Evolutionary conservation across 2,329 filamentous ascomycete genomes (phyloP), one percentile per base, ranked within the genome.

Genomic region (Alternaria novae-zelandiae): DNA sequence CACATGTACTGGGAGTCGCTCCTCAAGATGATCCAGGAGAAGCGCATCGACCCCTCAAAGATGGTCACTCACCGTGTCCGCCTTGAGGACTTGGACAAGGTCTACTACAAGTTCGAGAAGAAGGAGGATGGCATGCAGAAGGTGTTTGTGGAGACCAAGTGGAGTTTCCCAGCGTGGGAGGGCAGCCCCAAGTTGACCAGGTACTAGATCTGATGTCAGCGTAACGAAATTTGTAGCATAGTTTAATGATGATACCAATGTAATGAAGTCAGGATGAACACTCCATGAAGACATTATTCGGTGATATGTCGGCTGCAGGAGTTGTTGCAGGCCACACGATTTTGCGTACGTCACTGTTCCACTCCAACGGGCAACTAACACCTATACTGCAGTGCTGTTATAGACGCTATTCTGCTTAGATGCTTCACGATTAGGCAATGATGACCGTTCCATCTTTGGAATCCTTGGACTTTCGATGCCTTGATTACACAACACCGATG

Each of bases 1-100:
- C 92, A 95, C 72, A 87, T 90, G 73, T 96, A 96, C 82, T 96
- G 92, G 93, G 85, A 93, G 23, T 86, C 91, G 4, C 83, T 96
- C n/a, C 83, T 96, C 49, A 81, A 86, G 65, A 84, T 84, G 76
- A 91, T 96, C 65, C 86, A 89, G 71, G 84, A 83, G 21, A 88
- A 89, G 30, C 85, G 90, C 67, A 87, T 96, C 45, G 89, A 96
- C 63, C 91, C 92, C 0, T 80, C 90, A 36, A 89, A 91, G 76
- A 96, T 96, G 92, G 83, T 96, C 2, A 91, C 90, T 8, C 93
- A 96, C 78, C 89, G 93, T 12, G 87, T 93, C 13, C 72, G 79
- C 17, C 74, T 85, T 9, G 83, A 84, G 43, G 83, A 85, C 58
- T 68, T 86, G 17, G 84, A 81, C 67, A 83, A 83, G 74, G 83